These are phyloP conservation scores for carrot (Daucus carota) DNA, from an alignment of 129 eudicot genomes.

Conservation along the genomic window DNA sequence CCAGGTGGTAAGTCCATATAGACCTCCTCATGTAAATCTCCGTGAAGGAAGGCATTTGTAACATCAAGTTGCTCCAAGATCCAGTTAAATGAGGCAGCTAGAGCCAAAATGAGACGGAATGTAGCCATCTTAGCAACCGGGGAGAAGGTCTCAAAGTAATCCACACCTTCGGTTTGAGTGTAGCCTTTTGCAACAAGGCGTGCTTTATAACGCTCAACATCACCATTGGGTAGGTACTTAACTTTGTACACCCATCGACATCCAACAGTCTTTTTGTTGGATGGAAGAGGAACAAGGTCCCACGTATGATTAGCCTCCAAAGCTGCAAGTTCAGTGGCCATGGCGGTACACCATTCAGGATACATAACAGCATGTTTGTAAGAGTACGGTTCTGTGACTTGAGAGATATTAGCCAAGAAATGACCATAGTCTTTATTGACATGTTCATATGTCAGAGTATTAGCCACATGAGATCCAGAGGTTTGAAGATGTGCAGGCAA, in stretches of 20 bases:
- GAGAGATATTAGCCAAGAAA: background rate
- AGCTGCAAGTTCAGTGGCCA: background rate
- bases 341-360: background rate
- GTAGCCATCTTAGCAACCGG: background rate
- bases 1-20: background rate
- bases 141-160: background rate
- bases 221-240: background rate
- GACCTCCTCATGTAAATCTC: background rate
- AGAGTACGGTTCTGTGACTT: background rate
- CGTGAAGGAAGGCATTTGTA: background rate
- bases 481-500: too few relatives aligned
- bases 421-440: background rate
- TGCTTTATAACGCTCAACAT: background rate
- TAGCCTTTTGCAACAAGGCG: background rate
- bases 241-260: background rate
- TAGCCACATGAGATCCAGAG: too few relatives aligned
- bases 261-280: background rate
- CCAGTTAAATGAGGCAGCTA: background rate
- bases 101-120: too few relatives aligned
- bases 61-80: background rate
- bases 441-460: too few relatives aligned
- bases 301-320: background rate
- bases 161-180: background rate
- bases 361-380: background rate
- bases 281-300: background rate